Evolutionary conservation across 257 asterid genomes (phyloP), one percentile per base, ranked within the genome.

Genomic region (Anisodus tanguticus): DNA sequence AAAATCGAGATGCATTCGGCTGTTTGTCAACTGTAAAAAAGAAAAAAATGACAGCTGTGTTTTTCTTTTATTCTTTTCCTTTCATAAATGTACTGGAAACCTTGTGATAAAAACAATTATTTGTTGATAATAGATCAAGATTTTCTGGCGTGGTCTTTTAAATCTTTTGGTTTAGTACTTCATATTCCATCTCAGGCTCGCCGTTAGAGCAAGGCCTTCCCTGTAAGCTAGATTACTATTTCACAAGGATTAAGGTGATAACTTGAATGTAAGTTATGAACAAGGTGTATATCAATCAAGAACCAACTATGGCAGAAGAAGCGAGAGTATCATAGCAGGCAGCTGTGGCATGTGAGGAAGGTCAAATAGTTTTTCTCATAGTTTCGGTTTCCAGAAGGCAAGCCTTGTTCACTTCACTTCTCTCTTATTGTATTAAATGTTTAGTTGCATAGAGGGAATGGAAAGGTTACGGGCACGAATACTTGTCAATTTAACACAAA

Each of bases 1-100:
- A 74, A 12, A 81, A 31, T 31, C 35, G 47, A 86, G 86, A 45
- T 58, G 80, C 85, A 69, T 86, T 90, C 93, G 88, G 92, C 97
- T 94, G 93, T 89, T 90, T 90, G 90, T 82, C 89, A 93, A 94
- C 79, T 94, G 98, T 94, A 93, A 62, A 82, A 64, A 59, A 7
- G 35, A 26, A 11, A 72, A 90, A 92, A 92, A 92, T 88, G 89
- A 82, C 93, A 87, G 96, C 90, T 92, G 92, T 90, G 26, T 80
- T 85, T 89, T 78, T 78, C 70, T 67, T 83, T 67, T 81, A 9
- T 62, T 70, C 57, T 49, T 68, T 57, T 64, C 11, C 19, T 54
- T 58, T 67, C 90, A 78, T 87, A 68, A 82, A 37, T 80, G 80
- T 89, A 85, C 83, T 77, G 19, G 64, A 53, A 74, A 74, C 83